Evolutionary conservation across 345 rosid species (phyloP).

Genomic region (Salix brachista): DNA sequence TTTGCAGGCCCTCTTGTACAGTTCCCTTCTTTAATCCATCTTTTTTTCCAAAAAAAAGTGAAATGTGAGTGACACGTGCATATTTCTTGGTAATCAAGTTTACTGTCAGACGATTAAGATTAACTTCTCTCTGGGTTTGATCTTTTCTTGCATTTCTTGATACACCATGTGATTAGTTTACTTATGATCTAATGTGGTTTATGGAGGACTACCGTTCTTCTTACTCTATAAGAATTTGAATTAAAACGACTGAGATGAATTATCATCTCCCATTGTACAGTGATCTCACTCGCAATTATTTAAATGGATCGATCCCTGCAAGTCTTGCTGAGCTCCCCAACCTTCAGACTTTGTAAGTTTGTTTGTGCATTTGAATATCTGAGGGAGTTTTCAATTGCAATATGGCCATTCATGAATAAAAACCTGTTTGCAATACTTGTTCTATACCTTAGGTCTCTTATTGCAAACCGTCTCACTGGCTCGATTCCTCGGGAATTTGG

Average conservation of each 20-base stretch:
- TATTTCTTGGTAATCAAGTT: not conserved
- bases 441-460: conserved; percentile 38
- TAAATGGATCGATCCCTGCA: conserved; percentile 65
- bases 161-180: not conserved
- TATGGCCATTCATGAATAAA: not conserved
- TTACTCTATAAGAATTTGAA: not conserved
- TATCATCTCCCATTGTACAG: conserved; percentile 31
- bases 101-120: not conserved
- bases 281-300: conserved; percentile 65
- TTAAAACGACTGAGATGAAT: not conserved
- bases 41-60: no score
- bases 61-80: conserved; percentile 47
- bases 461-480: conserved; percentile 61
- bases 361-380: not conserved
- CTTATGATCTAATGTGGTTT: not conserved
- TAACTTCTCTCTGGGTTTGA: not conserved
- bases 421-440: not conserved
- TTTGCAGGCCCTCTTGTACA: no score
- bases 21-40: no score
- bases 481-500: conserved; percentile 58
- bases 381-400: not conserved
- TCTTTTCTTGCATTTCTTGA: no score
- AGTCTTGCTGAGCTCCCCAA: conserved; percentile 45
- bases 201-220: not conserved
- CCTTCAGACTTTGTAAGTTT: conserved; percentile 51